Conservation (phyloP, 2,329 filamentous ascomycete species). For the Dryadomyces sulphureus region DNA sequence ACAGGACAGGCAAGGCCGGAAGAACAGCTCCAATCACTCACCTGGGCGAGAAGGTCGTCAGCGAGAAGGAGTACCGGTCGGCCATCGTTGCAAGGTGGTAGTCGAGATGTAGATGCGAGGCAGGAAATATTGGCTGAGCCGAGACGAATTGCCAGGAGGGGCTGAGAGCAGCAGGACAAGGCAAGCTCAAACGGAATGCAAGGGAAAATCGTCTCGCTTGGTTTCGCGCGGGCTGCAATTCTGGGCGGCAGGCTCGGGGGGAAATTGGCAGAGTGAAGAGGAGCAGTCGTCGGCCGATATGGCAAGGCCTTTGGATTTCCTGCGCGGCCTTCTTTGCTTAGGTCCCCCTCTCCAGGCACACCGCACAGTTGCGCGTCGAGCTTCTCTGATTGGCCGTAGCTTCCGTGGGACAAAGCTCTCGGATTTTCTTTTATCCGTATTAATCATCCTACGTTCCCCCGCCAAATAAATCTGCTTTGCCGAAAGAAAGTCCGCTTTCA, state of each 20-base stretch:
- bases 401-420: slow-evolving; percentile 3
- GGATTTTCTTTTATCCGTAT: background rate
- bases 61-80: slow-evolving; percentile 96
- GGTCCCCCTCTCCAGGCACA: slow-evolving; percentile 13
- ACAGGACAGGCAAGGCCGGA: background rate
- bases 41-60: slow-evolving; percentile 99
- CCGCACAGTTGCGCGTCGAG: slow-evolving; percentile 14
- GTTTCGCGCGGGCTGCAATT: background rate
- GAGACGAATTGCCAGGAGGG: background rate
- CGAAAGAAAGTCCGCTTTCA: background rate
- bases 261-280: background rate
- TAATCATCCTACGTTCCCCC: no score
- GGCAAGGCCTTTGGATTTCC: background rate
- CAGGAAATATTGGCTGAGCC: background rate
- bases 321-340: background rate
- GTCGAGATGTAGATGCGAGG: background rate
- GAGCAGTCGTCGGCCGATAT: background rate
- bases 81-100: slow-evolving; percentile 52
- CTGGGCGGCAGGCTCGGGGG: background rate
- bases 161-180: background rate
- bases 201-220: background rate
- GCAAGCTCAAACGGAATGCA: background rate
- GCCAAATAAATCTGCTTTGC: no score
- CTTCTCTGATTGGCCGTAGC: slow-evolving; percentile 12
- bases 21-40: slow-evolving; percentile 29